Evolutionary conservation across 2,329 filamentous ascomycete genomes (phyloP), one percentile per base, ranked within the genome.

Genomic region (Xylariaceae sp.): DNA sequence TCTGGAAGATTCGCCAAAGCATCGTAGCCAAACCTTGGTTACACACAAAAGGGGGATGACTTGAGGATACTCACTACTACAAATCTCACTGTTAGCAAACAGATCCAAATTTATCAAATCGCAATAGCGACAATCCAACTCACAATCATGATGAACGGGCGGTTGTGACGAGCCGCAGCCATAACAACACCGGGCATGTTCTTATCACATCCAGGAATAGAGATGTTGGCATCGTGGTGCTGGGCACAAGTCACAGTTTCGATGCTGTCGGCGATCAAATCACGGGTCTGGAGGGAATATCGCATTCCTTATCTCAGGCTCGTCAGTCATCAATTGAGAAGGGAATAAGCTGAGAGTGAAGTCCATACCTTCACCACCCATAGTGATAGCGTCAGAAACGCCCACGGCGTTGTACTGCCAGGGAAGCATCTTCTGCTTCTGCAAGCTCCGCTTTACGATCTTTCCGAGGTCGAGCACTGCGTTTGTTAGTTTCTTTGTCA

Each of bases 321-420:
- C 10, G 48, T 61, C 13, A 62, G 59, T 23, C 48, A 50, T 50
- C 7, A 2, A 23, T 34, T 11, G 10, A 30, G 3, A 8, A n/a
- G 11, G 23, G 17, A 50, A 17, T 18, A 15, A 15, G 35, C 15
- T 13, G 17, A 53, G 15, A 49, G 35, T 48, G 34, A 6, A n/a
- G 2, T 15, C 7, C 3, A 39, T 52, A 90, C 89, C 92, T 78
- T 96, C 90, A 65, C 88, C 88, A 56, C 93, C 92, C 92, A 97
- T 97, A 2, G 93, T 96, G 70, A 97, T 96, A 53, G 87, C 92
- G 74, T 96, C 92, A 8, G 90, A 92, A 9, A 97, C 78, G 54
- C 92, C 91, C 63, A 96, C 84, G 15, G 92, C 95, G 73, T 94
- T 95, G 76, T 92, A 96, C 73, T 96, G 91, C 92, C 92, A 97